These are phyloP conservation scores for Pelargonium myrrhifolium DNA, from an alignment of 441 rosid species.

Conservation along the genomic window DNA sequence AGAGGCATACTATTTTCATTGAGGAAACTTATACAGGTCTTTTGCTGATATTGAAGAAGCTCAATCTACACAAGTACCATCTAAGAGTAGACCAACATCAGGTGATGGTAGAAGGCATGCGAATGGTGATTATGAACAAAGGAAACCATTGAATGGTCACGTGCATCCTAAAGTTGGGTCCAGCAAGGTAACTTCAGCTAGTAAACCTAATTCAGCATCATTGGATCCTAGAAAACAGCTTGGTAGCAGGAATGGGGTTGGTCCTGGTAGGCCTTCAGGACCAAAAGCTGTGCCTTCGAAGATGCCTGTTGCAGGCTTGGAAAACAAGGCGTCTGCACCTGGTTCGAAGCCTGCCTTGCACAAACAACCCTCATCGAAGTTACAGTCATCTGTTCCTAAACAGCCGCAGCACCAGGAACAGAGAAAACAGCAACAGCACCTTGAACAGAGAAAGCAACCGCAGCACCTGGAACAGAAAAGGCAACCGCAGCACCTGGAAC, in stretches of 20 bases:
- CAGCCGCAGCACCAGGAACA: background rate
- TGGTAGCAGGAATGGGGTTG: conserved; percentile 43
- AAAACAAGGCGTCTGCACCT: conserved; percentile 35
- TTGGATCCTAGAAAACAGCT: conserved; percentile 36
- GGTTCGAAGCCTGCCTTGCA: conserved; percentile 32
- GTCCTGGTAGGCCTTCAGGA: conserved; percentile 52
- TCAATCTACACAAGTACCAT: conserved; percentile 39
- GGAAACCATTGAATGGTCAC: conserved; percentile 41
- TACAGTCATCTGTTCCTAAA: conserved; percentile 39
- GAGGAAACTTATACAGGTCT: conserved; percentile 59
- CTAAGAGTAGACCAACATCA: conserved; percentile 42
- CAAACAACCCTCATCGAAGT: conserved; percentile 41
- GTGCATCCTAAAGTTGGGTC: conserved; percentile 34
- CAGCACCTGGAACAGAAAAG: background rate
- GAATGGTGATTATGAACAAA: conserved; percentile 30
- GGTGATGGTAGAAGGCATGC: conserved; percentile 37
- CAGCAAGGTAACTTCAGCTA: conserved; percentile 33
- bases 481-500: background rate
- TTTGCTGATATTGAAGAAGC: conserved; percentile 81
- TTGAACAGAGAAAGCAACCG: background rate
- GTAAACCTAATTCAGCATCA: conserved; percentile 17
- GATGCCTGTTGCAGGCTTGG: conserved; percentile 23
- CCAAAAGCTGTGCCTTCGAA: conserved; percentile 39
- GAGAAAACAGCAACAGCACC: background rate
- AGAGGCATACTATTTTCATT: conserved; percentile 41